Evolutionary conservation across 2,329 filamentous ascomycete genomes (phyloP).

Genomic region (Clarireedia homoeocarpa): DNA sequence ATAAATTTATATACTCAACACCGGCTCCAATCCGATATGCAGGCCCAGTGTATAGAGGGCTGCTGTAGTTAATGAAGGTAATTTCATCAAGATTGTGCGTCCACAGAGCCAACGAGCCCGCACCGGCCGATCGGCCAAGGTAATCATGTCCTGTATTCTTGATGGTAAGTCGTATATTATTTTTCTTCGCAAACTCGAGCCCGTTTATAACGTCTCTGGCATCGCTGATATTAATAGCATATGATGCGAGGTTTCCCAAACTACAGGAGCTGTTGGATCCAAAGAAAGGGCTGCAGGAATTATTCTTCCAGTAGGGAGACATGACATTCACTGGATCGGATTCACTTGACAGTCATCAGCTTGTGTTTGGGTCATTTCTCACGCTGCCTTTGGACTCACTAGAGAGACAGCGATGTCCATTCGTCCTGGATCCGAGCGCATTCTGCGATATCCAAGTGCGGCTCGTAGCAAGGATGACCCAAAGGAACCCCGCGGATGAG

Average conservation of each 20-base stretch:
- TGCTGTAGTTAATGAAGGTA: constrained; percentile 21
- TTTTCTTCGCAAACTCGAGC: constrained; percentile 28
- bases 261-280: not conserved
- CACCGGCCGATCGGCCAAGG: constrained; percentile 14
- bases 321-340: not conserved
- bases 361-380: not conserved
- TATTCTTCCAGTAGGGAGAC: not conserved
- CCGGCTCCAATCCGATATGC: constrained; percentile 9
- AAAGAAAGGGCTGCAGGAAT: not conserved
- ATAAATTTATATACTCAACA: constrained; percentile 3
- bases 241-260: constrained; percentile 9
- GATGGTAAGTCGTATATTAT: constrained; percentile 27
- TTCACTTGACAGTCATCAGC: not conserved
- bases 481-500: constrained; percentile 9
- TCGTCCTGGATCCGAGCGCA: not conserved
- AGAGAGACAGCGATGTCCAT: not conserved
- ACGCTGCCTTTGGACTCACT: not conserved
- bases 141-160: constrained; percentile 41
- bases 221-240: constrained; percentile 3
- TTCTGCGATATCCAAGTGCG: not conserved
- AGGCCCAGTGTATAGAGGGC: constrained; percentile 5
- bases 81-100: constrained; percentile 11
- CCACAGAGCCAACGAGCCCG: constrained; percentile 9
- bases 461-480: not conserved
- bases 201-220: constrained; percentile 23